phyloP scores from a whole-genome alignment of 1,284 basidiomycete species.

The Leccinum variabile region DNA sequence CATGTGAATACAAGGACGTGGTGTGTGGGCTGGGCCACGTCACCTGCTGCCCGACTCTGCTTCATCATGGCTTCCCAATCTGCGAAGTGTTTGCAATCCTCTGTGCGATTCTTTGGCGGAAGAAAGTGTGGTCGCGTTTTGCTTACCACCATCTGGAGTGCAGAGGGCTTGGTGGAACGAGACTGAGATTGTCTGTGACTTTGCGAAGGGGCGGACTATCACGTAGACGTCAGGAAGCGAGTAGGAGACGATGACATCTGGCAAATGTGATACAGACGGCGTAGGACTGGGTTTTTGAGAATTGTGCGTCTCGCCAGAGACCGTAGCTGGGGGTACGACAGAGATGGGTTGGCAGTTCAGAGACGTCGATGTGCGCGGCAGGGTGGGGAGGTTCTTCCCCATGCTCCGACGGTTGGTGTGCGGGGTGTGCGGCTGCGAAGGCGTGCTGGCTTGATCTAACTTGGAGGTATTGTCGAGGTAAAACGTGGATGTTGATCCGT shows the following conservation, averaged over 20 bases:
- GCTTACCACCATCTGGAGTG: slow-evolving; percentile 73
- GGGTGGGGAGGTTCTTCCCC: slow-evolving; percentile 31
- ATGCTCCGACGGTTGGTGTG: not conserved
- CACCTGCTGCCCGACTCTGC: slow-evolving; percentile 69
- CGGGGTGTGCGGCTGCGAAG: not conserved
- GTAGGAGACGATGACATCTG: slow-evolving; percentile 8
- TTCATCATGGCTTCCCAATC: slow-evolving; percentile 95
- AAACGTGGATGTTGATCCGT: slow-evolving; percentile 56
- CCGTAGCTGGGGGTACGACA: slow-evolving; percentile 17
- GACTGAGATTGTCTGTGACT: slow-evolving; percentile 47
- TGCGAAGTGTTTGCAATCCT: slow-evolving; percentile 83
- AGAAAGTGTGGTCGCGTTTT: slow-evolving; percentile 79
- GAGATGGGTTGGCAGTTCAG: slow-evolving; percentile 30
- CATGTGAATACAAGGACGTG: slow-evolving; percentile 11
- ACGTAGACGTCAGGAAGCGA: slow-evolving; percentile 12
- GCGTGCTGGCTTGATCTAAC: too few species aligned
- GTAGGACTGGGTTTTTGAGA: slow-evolving; percentile 7
- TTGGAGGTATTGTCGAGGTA: slow-evolving; percentile 41
- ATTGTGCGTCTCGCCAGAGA: not conserved
- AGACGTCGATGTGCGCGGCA: slow-evolving; percentile 48
- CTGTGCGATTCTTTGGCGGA: slow-evolving; percentile 79
- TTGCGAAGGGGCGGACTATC: slow-evolving; percentile 5
- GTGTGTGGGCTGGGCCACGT: slow-evolving; percentile 15
- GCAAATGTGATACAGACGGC: slow-evolving; percentile 9
- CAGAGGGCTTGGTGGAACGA: slow-evolving; percentile 62